Base-by-base conservation (phyloP, 805 yeast species). In the Hanseniaspora lachancei region DNA sequence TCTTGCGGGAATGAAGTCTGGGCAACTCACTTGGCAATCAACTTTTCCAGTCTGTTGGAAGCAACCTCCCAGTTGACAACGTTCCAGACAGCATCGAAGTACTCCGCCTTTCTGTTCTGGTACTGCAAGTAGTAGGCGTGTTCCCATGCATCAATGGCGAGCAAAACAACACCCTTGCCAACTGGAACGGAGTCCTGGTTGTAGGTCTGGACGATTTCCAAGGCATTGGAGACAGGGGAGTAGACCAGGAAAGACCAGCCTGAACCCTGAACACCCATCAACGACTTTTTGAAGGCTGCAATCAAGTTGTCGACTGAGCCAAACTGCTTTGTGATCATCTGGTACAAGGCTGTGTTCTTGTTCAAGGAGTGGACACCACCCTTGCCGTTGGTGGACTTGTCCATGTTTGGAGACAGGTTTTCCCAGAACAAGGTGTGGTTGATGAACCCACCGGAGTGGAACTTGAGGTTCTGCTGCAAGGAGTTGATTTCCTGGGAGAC, bases 81-180 rank as follows among this genome's bases (percentile, higher is more conserved):
- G 65, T 85, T 84, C 96, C 96, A 88, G 72, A 88, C 85, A 60
- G 95, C 91, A 72, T 85, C 82, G 80, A 89, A 88, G 75, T 89
- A 88, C 67, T 88, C 95, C 47, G 70, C 95, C 77, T 89, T 88
- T 68, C 83, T 89, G 74, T 88, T 88, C 74, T 86, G 83, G 76
- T 88, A 88, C 72, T 88, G 96, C 71, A 89, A 77, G 77, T 88
- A 88, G 77, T 88, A 88, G 55, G 96, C 96, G 67, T 88, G 96
- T 72, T 88, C 96, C 96, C 96, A 88, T 58, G 95, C 95, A 64
- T 88, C 96, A 67, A 88, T 85, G 55, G 95, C 96, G 57, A 89
- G 77, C 64, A 89, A 72, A 47, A 96, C 95, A 48, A 78, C 73
- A 68, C 79, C 76, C 36, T 62, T 63, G 10, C 78, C 68, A 49